These are phyloP conservation scores for Lichtheimia hyalospora DNA, from an alignment of 371 early-diverging fungal species.

Conservation along the genomic window DNA sequence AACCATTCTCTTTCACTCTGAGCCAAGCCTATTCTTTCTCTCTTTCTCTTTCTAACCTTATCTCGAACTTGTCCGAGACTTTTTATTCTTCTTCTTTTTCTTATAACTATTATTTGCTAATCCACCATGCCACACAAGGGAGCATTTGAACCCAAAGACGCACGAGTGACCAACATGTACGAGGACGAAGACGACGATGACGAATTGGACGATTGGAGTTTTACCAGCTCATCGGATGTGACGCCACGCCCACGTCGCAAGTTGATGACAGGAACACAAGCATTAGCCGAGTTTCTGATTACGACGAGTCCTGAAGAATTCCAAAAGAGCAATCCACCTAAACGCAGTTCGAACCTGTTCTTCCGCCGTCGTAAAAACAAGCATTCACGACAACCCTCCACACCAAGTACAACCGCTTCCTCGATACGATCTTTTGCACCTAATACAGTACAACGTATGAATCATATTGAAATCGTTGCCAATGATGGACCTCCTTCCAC, in stretches of 20 bases:
- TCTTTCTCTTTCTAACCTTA: too few relatives aligned
- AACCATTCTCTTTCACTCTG: too few relatives aligned
- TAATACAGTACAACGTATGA: conserved; percentile 21
- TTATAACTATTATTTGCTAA: too few relatives aligned
- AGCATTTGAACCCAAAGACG: conserved; percentile 30
- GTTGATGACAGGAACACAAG: conserved; percentile 41
- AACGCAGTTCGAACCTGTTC: conserved; percentile 27
- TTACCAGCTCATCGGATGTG: conserved; percentile 13
- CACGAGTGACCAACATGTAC: conserved; percentile 24
- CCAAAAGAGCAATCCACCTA: conserved; percentile 24
- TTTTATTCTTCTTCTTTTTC: too few relatives aligned
- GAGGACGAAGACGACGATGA: conserved; percentile 31
- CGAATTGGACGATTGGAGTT: conserved; percentile 26
- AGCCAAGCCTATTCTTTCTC: too few relatives aligned
- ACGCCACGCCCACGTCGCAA: conserved; percentile 17
- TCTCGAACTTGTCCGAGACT: too few relatives aligned
- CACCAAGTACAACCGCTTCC: not conserved
- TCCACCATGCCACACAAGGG: conserved; percentile 19
- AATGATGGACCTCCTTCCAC: conserved; percentile 10
- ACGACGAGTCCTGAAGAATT: conserved; percentile 53
- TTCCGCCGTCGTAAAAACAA: conserved; percentile 27
- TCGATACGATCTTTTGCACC: not conserved
- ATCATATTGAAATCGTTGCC: conserved; percentile 39
- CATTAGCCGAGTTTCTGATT: conserved; percentile 47
- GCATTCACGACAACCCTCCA: conserved; percentile 19